Percentiles rank a stretch among this genome's conserved stretches.
phyloP scores from a whole-genome alignment of 805 yeast species.

The Kregervanrija pseudodelftensis region DNA sequence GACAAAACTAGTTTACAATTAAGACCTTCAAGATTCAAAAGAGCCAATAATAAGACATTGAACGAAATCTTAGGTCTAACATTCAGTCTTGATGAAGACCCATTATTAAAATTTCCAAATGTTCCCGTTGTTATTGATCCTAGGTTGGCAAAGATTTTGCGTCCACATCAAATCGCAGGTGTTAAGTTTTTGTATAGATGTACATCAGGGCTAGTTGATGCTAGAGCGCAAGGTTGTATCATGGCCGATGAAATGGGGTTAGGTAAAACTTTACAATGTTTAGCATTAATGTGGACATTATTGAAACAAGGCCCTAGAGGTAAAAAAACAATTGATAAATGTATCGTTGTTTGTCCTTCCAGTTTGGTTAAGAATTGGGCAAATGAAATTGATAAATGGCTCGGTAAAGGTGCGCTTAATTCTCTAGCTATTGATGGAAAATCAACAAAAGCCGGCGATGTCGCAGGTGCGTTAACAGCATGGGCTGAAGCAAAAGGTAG shows the following conservation, averaged over 20 bases:
- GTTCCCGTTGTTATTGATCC: conserved; percentile 98
- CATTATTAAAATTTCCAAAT: conserved; percentile 53
- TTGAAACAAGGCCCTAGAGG: conserved; percentile 84
- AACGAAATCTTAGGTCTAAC: conserved; percentile 76
- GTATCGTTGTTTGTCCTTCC: conserved; percentile 92
- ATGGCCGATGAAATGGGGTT: conserved; percentile 99
- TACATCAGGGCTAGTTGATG: conserved; percentile 78
- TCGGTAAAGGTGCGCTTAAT: conserved; percentile 83
- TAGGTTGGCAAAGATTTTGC: conserved; percentile 64
- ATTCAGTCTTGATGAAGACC: conserved; percentile 39
- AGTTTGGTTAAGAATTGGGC: conserved; percentile 96
- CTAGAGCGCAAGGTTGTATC: conserved; percentile 87
- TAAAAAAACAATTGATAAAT: conserved; percentile 74
- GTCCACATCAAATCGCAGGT: conserved; percentile 97
- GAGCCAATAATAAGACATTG: conserved; percentile 54
- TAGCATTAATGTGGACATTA: conserved; percentile 87
- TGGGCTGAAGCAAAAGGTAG: conserved; percentile 91
- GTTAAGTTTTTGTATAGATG: conserved; percentile 86
- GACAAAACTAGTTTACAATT: conserved; percentile 12
- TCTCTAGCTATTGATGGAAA: conserved; percentile 94
- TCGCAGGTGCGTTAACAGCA: conserved; percentile 57
- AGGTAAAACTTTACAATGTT: conserved; percentile 95
- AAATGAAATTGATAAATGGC: conserved; percentile 89
- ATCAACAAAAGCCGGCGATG: conserved; percentile 60
- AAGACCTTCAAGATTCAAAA: conserved; percentile 25